Evolutionary conservation across 768 basidiomycete genomes (phyloP).

Genomic region (Amanita phalloides): DNA sequence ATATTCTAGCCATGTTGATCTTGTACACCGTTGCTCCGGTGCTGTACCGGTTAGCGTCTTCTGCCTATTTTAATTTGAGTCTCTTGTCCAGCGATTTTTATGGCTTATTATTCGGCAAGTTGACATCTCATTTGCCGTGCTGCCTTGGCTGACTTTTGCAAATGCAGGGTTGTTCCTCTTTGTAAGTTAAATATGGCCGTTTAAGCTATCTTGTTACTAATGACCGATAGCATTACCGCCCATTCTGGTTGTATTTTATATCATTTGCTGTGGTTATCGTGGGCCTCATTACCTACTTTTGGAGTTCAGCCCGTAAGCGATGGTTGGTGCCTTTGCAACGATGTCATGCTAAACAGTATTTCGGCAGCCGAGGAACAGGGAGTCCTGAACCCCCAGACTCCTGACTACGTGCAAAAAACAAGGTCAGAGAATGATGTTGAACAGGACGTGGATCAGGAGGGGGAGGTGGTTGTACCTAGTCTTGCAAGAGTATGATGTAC

Average conservation of each 20-base stretch:
- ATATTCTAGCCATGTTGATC: conserved; percentile 61
- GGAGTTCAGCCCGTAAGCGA: conserved; percentile 69
- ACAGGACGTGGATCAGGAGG: neutral
- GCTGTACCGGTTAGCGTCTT: conserved; percentile 77
- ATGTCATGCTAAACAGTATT: neutral
- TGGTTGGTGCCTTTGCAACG: neutral
- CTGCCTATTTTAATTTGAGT: conserved; percentile 77
- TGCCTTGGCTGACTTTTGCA: neutral
- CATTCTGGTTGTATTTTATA: conserved; percentile 86
- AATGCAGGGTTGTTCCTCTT: conserved; percentile 37
- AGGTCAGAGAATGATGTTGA: neutral
- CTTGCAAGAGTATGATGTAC: neutral
- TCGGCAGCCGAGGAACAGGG: conserved; percentile 65
- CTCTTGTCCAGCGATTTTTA: conserved; percentile 85
- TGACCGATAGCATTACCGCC: conserved; percentile 54
- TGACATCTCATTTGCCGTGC: conserved; percentile 2
- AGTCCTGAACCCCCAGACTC: conserved; percentile 43
- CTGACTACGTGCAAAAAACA: conserved; percentile 40
- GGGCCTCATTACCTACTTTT: conserved; percentile 80
- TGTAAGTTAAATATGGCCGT: conserved; percentile 18
- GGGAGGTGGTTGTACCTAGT: neutral
- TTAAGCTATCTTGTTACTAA: conserved; percentile 3
- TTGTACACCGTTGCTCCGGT: conserved; percentile 82
- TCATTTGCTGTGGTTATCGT: conserved; percentile 60
- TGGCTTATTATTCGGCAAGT: conserved; percentile 64